Percentiles rank a stretch among this genome's conserved stretches.
Conservation (phyloP, 2,329 filamentous ascomycete genomes). For the Hortaea sp. region DNA sequence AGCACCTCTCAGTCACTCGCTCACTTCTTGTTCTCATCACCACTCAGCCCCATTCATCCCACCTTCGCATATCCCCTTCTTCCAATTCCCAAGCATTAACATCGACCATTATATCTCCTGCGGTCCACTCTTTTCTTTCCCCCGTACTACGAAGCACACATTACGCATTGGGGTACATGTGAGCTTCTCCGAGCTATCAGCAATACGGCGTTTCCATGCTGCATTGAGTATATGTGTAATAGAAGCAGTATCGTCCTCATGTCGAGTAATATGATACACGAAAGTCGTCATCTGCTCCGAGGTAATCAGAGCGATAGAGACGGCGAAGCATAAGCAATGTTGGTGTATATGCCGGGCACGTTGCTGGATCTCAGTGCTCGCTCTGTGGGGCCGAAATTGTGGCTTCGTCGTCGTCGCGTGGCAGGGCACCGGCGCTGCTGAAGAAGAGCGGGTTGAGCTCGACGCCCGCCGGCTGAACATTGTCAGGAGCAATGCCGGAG, state of each 20-base stretch:
- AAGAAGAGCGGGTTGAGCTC: conserved; percentile 21
- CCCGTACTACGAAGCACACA: background rate
- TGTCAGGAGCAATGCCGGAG: background rate
- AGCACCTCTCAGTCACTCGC: too few relatives aligned
- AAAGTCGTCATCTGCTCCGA: background rate
- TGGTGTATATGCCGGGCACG: background rate
- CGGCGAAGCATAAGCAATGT: background rate
- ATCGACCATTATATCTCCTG: too few relatives aligned
- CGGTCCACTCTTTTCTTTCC: background rate
- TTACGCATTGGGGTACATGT: background rate
- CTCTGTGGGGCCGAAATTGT: conserved; percentile 22
- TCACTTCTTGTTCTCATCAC: too few relatives aligned
- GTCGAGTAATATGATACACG: background rate
- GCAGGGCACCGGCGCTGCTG: conserved; percentile 11
- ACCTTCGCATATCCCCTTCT: too few relatives aligned
- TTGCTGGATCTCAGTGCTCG: conserved; percentile 6
- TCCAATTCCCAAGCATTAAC: too few relatives aligned
- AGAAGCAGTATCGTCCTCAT: background rate
- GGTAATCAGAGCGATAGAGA: background rate
- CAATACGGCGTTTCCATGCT: background rate
- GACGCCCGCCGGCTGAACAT: conserved; percentile 5
- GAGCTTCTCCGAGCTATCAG: background rate
- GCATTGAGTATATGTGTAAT: background rate
- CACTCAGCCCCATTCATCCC: too few relatives aligned
- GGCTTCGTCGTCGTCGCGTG: conserved; percentile 18